Percentiles rank a stretch among this genome's conserved stretches.
Conservation (phyloP, 2,329 filamentous ascomycete genomes). For the Hymenoscyphus albidus region DNA sequence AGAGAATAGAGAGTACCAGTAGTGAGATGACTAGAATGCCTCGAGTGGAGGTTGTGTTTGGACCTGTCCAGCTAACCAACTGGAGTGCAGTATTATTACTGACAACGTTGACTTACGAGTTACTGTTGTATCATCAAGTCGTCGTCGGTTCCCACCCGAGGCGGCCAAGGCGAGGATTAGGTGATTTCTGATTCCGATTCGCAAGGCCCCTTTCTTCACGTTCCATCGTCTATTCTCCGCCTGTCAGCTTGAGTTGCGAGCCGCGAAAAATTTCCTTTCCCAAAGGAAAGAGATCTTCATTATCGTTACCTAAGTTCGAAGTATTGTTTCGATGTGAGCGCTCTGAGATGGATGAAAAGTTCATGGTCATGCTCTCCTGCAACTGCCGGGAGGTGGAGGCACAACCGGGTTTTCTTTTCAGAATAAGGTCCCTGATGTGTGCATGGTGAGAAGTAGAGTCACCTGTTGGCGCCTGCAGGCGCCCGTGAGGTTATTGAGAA, state of each 20-base stretch:
- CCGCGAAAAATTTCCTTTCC: neutral
- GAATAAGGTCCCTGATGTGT: neutral
- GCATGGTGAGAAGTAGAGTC: neutral
- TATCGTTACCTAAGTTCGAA: neutral
- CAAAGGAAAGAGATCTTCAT: neutral
- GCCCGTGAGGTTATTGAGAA: conserved; percentile 1
- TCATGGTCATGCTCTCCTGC: neutral
- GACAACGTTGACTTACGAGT: neutral
- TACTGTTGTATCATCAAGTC: neutral
- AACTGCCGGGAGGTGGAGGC: neutral
- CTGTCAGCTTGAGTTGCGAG: neutral
- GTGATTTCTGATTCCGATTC: neutral
- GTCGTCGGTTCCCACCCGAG: neutral
- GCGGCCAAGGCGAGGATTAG: neutral
- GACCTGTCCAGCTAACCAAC: neutral
- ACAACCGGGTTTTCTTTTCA: neutral
- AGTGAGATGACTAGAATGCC: neutral
- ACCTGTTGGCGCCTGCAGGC: neutral
- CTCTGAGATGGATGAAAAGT: neutral
- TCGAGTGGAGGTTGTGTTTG: neutral
- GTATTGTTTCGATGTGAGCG: neutral
- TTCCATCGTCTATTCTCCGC: neutral
- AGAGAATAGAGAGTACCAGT: neutral
- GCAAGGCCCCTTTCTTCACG: neutral
- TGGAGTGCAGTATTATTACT: neutral